Percentiles rank a stretch among this genome's conserved stretches.
Evolutionary conservation across 371 early-diverging fungal genomes (phyloP).

Genomic region (Haplosporangium sp.): DNA sequence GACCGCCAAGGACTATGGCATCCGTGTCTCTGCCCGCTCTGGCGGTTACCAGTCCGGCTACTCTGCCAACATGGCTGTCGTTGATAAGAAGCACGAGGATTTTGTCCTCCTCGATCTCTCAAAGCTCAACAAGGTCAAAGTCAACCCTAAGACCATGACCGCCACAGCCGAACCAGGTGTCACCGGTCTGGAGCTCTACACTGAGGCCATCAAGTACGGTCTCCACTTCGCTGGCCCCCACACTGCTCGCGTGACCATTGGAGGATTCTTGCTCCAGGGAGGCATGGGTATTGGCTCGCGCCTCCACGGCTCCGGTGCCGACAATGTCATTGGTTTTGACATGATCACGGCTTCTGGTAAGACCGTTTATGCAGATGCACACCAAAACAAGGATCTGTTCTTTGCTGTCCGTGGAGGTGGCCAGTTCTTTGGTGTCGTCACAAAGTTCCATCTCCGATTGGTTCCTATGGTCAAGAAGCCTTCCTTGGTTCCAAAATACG

Average conservation of each 20-base stretch:
- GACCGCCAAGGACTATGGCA: conserved; percentile 27
- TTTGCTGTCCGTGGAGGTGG: conserved; percentile 72
- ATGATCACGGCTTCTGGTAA: conserved; percentile 62
- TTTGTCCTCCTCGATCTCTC: conserved; percentile 44
- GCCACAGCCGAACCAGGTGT: conserved; percentile 51
- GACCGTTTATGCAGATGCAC: conserved; percentile 58
- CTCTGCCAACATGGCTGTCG: conserved; percentile 51
- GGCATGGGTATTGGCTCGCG: conserved; percentile 64
- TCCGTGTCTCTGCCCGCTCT: conserved; percentile 51
- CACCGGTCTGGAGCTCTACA: conserved; percentile 38
- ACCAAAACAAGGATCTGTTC: conserved; percentile 64
- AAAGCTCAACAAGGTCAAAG: conserved; percentile 36
- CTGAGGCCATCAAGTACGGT: conserved; percentile 46
- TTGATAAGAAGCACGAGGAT: conserved; percentile 36
- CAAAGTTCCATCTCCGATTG: conserved; percentile 48
- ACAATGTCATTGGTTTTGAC: conserved; percentile 62
- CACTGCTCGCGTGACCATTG: conserved; percentile 53
- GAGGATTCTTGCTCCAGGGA: conserved; percentile 63
- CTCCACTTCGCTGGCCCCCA: conserved; percentile 41
- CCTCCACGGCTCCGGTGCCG: conserved; percentile 57
- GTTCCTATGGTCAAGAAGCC: conserved; percentile 45
- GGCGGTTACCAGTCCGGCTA: conserved; percentile 53
- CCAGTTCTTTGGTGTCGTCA: conserved; percentile 66
- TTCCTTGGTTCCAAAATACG: conserved; percentile 35
- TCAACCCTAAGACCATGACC: conserved; percentile 31